phyloP scores from a whole-genome alignment of 306 rosid species.

The Cyclanthera cordifolia region DNA sequence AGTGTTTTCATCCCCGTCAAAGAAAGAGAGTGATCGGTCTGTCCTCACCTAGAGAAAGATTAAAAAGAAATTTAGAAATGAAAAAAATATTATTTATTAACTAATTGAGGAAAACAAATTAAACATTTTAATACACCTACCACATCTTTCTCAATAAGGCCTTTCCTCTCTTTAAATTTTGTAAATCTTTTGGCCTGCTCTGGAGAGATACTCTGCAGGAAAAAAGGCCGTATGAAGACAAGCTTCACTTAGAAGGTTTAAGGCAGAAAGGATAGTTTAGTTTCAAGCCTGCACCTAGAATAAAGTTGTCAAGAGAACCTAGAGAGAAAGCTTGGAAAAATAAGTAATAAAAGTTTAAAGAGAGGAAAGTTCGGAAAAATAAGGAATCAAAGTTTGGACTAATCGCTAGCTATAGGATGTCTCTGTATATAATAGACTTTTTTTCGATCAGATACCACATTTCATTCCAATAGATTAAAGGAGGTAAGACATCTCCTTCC shows the following conservation, averaged over 20 bases:
- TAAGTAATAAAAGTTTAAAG: too few relatives aligned
- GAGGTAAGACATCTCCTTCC: too few relatives aligned
- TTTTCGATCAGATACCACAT: too few relatives aligned
- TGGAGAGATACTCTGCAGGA: slow-evolving; percentile 60
- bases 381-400: too few relatives aligned
- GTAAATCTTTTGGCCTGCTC: slow-evolving; percentile 90
- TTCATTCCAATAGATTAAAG: too few relatives aligned
- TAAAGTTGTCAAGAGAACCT: not conserved
- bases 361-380: too few relatives aligned
- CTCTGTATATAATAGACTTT: too few relatives aligned
- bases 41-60: slow-evolving; percentile 71
- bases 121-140: slow-evolving; percentile 34
- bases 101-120: slow-evolving; percentile 12
- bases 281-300: not conserved
- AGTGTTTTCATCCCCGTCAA: slow-evolving; percentile 91
- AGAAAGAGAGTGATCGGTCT: slow-evolving; percentile 63
- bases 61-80: slow-evolving; percentile 8
- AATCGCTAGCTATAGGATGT: too few relatives aligned
- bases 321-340: too few relatives aligned
- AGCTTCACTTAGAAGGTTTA: not conserved
- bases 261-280: slow-evolving; percentile 5
- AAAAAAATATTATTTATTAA: slow-evolving; percentile 14
- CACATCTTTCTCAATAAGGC: slow-evolving; percentile 98
- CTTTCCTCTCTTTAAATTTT: slow-evolving; percentile 91
- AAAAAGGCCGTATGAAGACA: not conserved